Conservation (phyloP, 176 grass and related monocot genomes). For the Ampelocalamus luodianensis region DNA sequence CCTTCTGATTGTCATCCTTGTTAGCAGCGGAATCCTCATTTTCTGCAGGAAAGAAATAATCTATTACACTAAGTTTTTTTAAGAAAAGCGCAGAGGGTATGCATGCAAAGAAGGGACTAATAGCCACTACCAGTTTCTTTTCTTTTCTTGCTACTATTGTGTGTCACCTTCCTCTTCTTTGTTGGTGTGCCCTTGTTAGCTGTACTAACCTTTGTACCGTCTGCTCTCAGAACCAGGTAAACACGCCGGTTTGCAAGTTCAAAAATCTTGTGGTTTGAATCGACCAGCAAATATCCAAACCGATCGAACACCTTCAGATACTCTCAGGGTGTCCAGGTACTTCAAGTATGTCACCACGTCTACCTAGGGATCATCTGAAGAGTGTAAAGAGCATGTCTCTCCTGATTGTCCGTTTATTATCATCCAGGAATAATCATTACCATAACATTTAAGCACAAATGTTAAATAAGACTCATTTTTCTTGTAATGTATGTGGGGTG, state of each 20-base stretch:
- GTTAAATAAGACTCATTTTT: background rate
- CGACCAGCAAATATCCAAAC: slow-evolving; percentile 97
- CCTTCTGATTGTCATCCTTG: slow-evolving; percentile 38
- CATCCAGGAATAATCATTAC: background rate
- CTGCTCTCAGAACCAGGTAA: slow-evolving; percentile 78
- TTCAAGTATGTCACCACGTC: slow-evolving; percentile 93
- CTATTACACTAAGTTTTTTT: slow-evolving; percentile 16
- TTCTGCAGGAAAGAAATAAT: slow-evolving; percentile 43
- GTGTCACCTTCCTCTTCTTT: slow-evolving; percentile 71
- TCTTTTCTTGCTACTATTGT: slow-evolving; percentile 52
- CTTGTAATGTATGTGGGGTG: background rate
- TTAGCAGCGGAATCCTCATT: slow-evolving; percentile 48
- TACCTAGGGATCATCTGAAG: slow-evolving; percentile 56
- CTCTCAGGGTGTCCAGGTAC: slow-evolving; percentile 90
- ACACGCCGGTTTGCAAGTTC: slow-evolving; percentile 87
- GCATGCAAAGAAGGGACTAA: slow-evolving; percentile 26
- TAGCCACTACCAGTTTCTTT: slow-evolving; percentile 50
- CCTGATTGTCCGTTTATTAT: background rate
- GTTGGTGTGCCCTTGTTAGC: slow-evolving; percentile 50
- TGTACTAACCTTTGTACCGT: slow-evolving; percentile 56
- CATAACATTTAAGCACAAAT: background rate
- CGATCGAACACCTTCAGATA: slow-evolving; percentile 90
- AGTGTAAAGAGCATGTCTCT: slow-evolving; percentile 6
- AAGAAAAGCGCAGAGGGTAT: slow-evolving; percentile 15
- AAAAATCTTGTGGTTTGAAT: slow-evolving; percentile 96